These are phyloP conservation scores for Amanita phalloides DNA, from an alignment of 768 basidiomycete genomes.

Conservation along the genomic window DNA sequence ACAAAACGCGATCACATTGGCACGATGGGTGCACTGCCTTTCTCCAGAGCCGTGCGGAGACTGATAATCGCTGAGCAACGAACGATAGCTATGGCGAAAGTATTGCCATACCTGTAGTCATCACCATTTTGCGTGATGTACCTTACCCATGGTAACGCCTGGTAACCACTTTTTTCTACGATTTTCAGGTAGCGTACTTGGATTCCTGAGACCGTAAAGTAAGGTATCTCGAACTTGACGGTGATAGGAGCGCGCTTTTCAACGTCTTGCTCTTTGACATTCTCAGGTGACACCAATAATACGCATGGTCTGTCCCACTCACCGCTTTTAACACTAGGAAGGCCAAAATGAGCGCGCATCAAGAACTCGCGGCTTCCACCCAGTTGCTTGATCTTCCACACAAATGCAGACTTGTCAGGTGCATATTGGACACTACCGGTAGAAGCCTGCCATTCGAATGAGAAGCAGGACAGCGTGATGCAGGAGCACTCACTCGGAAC, in stretches of 20 bases:
- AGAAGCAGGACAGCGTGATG: neutral
- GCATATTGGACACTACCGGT: conserved; percentile 95
- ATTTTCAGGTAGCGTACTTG: conserved; percentile 98
- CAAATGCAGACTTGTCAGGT: conserved; percentile 95
- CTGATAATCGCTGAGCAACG: conserved; percentile 19
- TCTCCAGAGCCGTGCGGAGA: conserved; percentile 65
- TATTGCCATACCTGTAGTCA: conserved; percentile 60
- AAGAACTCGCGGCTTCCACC: conserved; percentile 94
- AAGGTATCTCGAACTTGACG: conserved; percentile 97
- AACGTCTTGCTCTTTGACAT: conserved; percentile 48
- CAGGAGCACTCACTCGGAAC: conserved; percentile 62
- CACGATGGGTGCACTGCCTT: conserved; percentile 57
- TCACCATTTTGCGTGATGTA: conserved; percentile 91
- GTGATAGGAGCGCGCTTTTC: conserved; percentile 93
- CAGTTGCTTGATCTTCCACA: conserved; percentile 99
- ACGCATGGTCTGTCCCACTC: conserved; percentile 17
- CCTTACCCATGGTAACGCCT: conserved; percentile 91
- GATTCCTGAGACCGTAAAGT: conserved; percentile 96
- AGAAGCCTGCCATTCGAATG: conserved; percentile 49
- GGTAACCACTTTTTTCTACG: conserved; percentile 97
- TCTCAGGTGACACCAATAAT: neutral
- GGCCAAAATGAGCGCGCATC: conserved; percentile 96
- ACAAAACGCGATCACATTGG: conserved; percentile 23
- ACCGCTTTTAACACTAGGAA: conserved; percentile 91
- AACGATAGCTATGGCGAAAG: neutral